phyloP scores from a whole-genome alignment of 208 protist species.

The Leishmania guyanensis region DNA sequence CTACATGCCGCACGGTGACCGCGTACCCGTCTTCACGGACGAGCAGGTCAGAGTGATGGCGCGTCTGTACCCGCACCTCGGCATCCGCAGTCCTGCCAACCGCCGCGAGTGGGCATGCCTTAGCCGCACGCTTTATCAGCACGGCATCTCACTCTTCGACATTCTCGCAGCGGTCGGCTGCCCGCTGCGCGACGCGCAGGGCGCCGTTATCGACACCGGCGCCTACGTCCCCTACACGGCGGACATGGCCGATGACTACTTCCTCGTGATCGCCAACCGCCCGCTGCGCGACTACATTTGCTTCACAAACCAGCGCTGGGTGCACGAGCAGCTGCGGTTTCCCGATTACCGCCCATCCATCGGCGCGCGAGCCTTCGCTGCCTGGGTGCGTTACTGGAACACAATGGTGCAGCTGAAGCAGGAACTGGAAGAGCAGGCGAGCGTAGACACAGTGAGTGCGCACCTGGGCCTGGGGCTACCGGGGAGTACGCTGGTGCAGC shows the following conservation, averaged over 20 bases:
- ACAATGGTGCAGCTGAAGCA: constrained; percentile 17
- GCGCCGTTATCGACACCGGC: constrained; percentile 10
- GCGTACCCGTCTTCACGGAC: constrained; percentile 16
- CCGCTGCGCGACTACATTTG: constrained; percentile 29
- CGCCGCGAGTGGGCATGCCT: constrained; percentile 10
- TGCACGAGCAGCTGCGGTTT: constrained; percentile 15
- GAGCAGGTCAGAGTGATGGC: constrained; percentile 20
- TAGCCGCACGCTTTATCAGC: constrained; percentile 26
- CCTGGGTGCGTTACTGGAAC: constrained; percentile 33
- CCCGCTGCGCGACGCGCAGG: constrained; percentile 14
- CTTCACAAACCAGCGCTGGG: constrained; percentile 25
- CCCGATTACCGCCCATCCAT: constrained; percentile 10
- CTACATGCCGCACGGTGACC: constrained; percentile 23
- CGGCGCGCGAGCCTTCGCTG: constrained; percentile 14
- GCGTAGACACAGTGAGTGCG: constrained; percentile 14
- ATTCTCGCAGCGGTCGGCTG: constrained; percentile 13
- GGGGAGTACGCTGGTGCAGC: neutral
- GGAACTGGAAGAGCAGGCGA: constrained; percentile 3
- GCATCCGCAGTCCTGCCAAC: constrained; percentile 9
- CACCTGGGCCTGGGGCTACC: constrained; percentile 26
- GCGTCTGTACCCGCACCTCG: constrained; percentile 19
- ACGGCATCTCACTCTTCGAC: constrained; percentile 17
- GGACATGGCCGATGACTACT: constrained; percentile 16
- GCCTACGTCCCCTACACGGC: constrained; percentile 28
- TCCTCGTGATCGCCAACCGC: constrained; percentile 24